A percentile compares a stretch with the other conserved stretches of the same genome.
phyloP scores from a whole-genome alignment of 345 rosid genomes.

The Toxicodendron radicans region DNA sequence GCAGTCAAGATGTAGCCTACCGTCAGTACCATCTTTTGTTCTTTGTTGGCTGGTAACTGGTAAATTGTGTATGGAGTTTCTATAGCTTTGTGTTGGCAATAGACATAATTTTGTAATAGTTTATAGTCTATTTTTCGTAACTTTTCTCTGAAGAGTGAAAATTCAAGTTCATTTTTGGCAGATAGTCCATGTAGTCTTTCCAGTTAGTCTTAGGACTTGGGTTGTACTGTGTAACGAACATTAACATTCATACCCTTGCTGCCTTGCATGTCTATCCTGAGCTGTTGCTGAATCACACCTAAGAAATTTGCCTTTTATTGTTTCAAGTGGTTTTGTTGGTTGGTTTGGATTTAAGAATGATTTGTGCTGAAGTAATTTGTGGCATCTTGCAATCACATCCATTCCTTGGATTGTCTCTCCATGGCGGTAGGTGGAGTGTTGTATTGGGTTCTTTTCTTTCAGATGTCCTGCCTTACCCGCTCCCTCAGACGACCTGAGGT shows the following conservation, averaged over 20 bases:
- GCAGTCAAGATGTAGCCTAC: slow-evolving; percentile 54
- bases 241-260: neutral
- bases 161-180: slow-evolving; percentile 5
- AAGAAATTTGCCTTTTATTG: neutral
- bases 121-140: neutral
- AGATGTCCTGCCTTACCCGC: too few relatives aligned
- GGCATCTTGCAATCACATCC: neutral
- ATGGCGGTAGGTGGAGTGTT: too few relatives aligned
- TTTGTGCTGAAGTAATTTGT: neutral
- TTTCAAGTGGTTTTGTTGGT: neutral
- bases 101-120: neutral
- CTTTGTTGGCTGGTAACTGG: slow-evolving; percentile 1
- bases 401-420: too few relatives aligned
- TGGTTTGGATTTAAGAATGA: neutral
- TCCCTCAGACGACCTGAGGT: too few relatives aligned
- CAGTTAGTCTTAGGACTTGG: neutral
- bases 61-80: slow-evolving; percentile 9
- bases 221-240: neutral
- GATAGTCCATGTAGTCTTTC: slow-evolving; percentile 5
- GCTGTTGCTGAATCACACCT: neutral
- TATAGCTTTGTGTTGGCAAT: neutral
- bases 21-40: neutral
- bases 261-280: neutral
- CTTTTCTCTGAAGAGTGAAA: neutral
- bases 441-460: too few relatives aligned